phyloP scores from a whole-genome alignment of 768 basidiomycete species.

The Psilocybe cyanescens region DNA sequence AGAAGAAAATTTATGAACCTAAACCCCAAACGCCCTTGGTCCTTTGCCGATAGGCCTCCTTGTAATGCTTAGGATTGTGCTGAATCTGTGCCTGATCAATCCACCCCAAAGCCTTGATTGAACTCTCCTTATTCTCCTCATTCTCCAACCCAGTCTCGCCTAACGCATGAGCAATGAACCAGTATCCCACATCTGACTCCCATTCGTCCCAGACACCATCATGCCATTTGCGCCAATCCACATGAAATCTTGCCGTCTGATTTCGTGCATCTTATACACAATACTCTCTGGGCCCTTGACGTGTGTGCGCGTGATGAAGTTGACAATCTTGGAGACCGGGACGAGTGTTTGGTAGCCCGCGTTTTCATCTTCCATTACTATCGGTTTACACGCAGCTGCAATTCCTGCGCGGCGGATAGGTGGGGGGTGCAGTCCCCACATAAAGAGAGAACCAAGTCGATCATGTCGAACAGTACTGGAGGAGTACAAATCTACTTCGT shows the following conservation, averaged over 20 bases:
- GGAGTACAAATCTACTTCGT: slow-evolving; percentile 77
- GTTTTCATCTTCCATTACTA: slow-evolving; percentile 93
- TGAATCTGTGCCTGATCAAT: slow-evolving; percentile 74
- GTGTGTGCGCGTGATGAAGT: slow-evolving; percentile 77
- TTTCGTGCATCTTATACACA: slow-evolving; percentile 75
- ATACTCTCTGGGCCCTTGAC: slow-evolving; percentile 80
- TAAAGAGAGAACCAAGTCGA: slow-evolving; percentile 63
- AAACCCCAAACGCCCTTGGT: slow-evolving; percentile 68
- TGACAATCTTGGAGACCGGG: slow-evolving; percentile 96
- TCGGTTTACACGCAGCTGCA: slow-evolving; percentile 71
- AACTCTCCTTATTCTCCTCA: slow-evolving; percentile 67
- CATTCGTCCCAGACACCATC: slow-evolving; percentile 96
- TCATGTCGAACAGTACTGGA: slow-evolving; percentile 68
- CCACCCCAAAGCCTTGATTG: slow-evolving; percentile 72
- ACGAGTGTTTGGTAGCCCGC: slow-evolving; percentile 89
- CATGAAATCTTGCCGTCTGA: slow-evolving; percentile 88
- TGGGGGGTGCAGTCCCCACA: slow-evolving; percentile 76
- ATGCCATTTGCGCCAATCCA: slow-evolving; percentile 91
- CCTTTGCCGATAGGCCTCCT: slow-evolving; percentile 66
- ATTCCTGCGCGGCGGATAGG: slow-evolving; percentile 69
- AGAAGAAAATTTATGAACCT: slow-evolving; percentile 43
- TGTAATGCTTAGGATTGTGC: slow-evolving; percentile 67
- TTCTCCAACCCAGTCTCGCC: slow-evolving; percentile 85
- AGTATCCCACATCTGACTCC: slow-evolving; percentile 93
- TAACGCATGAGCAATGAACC: slow-evolving; percentile 88